phyloP scores from a whole-genome alignment of 305 asterid genomes.

The Fraxinus nigra region DNA sequence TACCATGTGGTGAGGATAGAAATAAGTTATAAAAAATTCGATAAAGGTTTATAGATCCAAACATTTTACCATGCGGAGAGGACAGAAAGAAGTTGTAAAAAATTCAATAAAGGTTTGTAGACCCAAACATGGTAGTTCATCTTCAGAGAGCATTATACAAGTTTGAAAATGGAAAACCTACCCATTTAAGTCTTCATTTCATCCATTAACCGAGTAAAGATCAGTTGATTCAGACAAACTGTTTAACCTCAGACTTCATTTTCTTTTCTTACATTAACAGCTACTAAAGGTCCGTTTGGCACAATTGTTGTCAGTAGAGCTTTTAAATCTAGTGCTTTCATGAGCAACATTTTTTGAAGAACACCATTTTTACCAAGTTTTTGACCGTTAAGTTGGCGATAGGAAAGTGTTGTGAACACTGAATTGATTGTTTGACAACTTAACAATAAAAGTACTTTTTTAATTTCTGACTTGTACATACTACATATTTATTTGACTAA shows the following conservation, averaged over 20 bases:
- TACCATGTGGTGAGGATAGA: slow-evolving; percentile 22
- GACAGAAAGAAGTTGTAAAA: slow-evolving; percentile 16
- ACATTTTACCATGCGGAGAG: slow-evolving; percentile 23
- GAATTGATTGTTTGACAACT: background rate
- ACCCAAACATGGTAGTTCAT: slow-evolving; percentile 11
- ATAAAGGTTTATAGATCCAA: slow-evolving; percentile 18
- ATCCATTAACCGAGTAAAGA: background rate
- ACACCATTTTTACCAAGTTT: background rate
- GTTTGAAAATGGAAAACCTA: slow-evolving; percentile 1
- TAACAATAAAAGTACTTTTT: background rate
- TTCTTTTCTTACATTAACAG: background rate
- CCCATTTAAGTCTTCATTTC: background rate
- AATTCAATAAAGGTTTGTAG: slow-evolving; percentile 21
- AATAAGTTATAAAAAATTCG: slow-evolving; percentile 13
- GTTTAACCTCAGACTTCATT: background rate
- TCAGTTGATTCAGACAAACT: background rate
- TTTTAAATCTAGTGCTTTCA: background rate
- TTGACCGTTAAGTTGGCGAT: background rate
- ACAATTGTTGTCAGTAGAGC: background rate
- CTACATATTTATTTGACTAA: background rate
- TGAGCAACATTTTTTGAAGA: background rate
- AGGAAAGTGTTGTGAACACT: background rate
- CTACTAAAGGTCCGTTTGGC: background rate
- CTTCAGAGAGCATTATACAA: slow-evolving; percentile 10
- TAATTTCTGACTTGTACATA: background rate